phyloP scores from a whole-genome alignment of 257 asterid genomes.

The Euphrasia confusa region DNA sequence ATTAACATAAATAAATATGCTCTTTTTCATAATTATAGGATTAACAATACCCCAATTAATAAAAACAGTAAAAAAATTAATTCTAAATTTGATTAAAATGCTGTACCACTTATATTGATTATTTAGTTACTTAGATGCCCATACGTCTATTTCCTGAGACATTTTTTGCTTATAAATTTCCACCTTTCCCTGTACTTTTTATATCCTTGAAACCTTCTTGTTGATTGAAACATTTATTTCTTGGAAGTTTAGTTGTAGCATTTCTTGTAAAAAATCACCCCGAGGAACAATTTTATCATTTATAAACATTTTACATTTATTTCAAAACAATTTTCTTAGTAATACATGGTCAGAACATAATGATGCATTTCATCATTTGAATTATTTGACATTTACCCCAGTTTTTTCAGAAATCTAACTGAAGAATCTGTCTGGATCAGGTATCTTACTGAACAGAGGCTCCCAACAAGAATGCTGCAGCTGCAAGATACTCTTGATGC shows the following conservation, averaged over 20 bases:
- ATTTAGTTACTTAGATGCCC: constrained; percentile 8
- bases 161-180: constrained; percentile 18
- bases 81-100: constrained; percentile 6
- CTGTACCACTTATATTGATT: constrained; percentile 10
- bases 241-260: constrained; percentile 2
- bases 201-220: constrained; percentile 18
- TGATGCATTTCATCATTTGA: constrained; percentile 13
- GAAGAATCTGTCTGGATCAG: constrained; percentile 37
- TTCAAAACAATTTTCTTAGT: neutral
- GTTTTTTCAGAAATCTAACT: constrained; percentile 16
- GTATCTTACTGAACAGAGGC: constrained; percentile 78
- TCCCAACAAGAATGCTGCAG: constrained; percentile 69
- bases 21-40: too few relatives aligned
- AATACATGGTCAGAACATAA: constrained; percentile 16
- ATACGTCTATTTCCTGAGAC: constrained; percentile 2
- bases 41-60: too few relatives aligned
- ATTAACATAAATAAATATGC: too few relatives aligned
- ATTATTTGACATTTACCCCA: constrained; percentile 10
- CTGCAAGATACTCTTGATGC: constrained; percentile 49
- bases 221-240: neutral
- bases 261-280: constrained; percentile 8
- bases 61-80: too few relatives aligned
- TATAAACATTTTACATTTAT: neutral
- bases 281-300: constrained; percentile 6
- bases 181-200: constrained; percentile 10